Conservation (phyloP, 2,329 filamentous ascomycete genomes). For the Alternaria gaisen region DNA sequence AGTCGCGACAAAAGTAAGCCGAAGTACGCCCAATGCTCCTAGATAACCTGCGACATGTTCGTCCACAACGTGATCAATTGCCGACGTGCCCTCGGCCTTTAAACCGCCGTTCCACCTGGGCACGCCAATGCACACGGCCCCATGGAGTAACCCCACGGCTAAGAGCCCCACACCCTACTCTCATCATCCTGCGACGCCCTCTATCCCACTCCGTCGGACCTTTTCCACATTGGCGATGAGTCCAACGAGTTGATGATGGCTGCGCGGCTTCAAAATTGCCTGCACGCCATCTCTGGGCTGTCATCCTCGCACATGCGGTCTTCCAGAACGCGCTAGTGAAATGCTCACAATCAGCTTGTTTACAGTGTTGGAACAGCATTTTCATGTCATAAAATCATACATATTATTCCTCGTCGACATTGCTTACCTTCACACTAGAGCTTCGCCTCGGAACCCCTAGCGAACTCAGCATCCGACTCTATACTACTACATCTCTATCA, state of each 20-base stretch:
- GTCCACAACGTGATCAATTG: constrained; percentile 38
- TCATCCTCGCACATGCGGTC: no score
- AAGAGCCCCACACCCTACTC: constrained; percentile 28
- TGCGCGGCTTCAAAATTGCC: not conserved
- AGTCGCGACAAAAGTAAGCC: not conserved
- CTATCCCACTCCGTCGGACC: not conserved
- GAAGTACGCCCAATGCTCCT: constrained; percentile 12
- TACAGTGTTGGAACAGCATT: not conserved
- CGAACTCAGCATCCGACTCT: constrained; percentile 24
- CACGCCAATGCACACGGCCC: constrained; percentile 17
- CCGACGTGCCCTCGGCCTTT: constrained; percentile 35
- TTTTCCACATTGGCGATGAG: not conserved
- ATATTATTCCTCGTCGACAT: not conserved
- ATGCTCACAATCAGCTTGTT: not conserved
- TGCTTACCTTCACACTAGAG: constrained; percentile 12
- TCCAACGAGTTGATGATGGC: not conserved
- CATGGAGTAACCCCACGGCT: constrained; percentile 17
- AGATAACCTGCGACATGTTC: constrained; percentile 24
- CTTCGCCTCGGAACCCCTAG: constrained; percentile 29
- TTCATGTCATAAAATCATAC: not conserved
- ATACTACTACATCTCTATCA: not conserved
- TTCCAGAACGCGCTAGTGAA: not conserved
- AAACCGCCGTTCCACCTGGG: not conserved
- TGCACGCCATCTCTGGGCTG: no score
- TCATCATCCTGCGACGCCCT: constrained; percentile 14